Evolutionary conservation across 352 stramenopile species (phyloP).

Genomic region (Aphanomyces invadans): DNA sequence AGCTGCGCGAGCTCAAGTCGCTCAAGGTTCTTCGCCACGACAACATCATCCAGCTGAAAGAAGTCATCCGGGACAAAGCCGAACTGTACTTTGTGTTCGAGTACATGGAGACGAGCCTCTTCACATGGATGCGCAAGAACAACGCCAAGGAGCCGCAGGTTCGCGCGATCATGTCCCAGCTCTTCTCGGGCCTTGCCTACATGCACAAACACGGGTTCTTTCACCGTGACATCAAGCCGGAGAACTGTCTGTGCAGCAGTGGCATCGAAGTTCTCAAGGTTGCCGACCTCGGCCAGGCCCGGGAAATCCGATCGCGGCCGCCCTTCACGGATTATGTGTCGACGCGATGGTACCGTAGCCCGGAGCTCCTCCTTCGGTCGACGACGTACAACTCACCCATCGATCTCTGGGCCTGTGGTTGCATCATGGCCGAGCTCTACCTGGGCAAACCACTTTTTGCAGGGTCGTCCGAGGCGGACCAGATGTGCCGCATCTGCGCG

Average conservation of each 20-base stretch:
- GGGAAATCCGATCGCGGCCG: constrained; percentile 60
- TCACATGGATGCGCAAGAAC: constrained; percentile 50
- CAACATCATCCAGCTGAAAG: constrained; percentile 80
- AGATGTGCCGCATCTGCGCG: constrained; percentile 93
- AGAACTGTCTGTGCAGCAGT: constrained; percentile 53
- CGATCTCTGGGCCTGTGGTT: constrained; percentile 77
- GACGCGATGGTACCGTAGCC: constrained; percentile 73
- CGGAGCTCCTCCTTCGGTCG: constrained; percentile 54
- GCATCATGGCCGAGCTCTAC: constrained; percentile 74
- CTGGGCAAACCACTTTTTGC: constrained; percentile 62
- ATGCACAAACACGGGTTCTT: constrained; percentile 84
- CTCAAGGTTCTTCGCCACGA: constrained; percentile 65
- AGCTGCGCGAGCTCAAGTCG: constrained; percentile 73
- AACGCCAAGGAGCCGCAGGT: constrained; percentile 46
- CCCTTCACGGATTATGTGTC: constrained; percentile 70
- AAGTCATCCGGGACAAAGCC: constrained; percentile 78
- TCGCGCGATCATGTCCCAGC: constrained; percentile 68
- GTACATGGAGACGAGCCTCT: constrained; percentile 80
- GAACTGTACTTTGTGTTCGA: constrained; percentile 86
- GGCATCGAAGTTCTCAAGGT: constrained; percentile 59
- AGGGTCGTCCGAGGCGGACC: constrained; percentile 90
- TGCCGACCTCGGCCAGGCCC: constrained; percentile 59
- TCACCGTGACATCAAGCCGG: constrained; percentile 75
- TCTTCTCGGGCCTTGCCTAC: constrained; percentile 63
- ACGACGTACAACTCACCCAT: constrained; percentile 73